Evolutionary conservation across 2,329 filamentous ascomycete species (phyloP), one percentile per base, ranked within the genome.

Genomic region (Fusarium mangiferae): DNA sequence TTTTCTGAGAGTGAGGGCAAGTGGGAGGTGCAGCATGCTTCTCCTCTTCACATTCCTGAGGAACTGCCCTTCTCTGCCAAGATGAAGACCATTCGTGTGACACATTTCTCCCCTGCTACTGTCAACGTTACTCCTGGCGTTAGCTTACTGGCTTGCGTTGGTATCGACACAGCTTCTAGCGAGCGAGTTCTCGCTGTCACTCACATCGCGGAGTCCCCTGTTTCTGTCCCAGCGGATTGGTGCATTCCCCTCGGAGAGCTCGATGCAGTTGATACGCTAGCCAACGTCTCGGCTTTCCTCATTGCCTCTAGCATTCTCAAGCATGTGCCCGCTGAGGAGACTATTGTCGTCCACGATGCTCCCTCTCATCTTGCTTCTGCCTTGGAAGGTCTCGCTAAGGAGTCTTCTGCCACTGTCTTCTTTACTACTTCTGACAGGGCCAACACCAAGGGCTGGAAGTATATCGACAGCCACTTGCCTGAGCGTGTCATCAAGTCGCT

Each of bases 61-160:
- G 17, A 20, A 2, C 6, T 51, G 2, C 48, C 48, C 0, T 51
- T 51, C n/a, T 0, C n/a, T 10, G n/a, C n/a, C 2, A 13, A 20
- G 17, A 15, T 20, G 30, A 36, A 24, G n/a, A 51, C 48, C 11
- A 51, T 51, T 36, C 30, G 30, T 1, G 14, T 51, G 6, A 51
- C 48, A 0, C 48, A 51, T 1, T 51, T 51, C 12, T 51, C 48
- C 3, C 30, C 48, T 15, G 30, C 48, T 18, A 2, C 30, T 3
- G 30, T 24, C 17, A 51, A 13, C 2, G 0, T 51, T 1, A 3
- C 17, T 24, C n/a, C 48, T 0, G 48, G 48, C 1, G n/a, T 20
- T 0, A 51, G 48, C 0, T 0, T 51, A 0, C 20, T 26, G n/a
- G 7, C 0, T 14, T 51, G 48, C 8, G 30, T 24, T 20, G 48